Base-by-base conservation (phyloP, 441 rosid genomes). In the Adansonia gregorii region DNA sequence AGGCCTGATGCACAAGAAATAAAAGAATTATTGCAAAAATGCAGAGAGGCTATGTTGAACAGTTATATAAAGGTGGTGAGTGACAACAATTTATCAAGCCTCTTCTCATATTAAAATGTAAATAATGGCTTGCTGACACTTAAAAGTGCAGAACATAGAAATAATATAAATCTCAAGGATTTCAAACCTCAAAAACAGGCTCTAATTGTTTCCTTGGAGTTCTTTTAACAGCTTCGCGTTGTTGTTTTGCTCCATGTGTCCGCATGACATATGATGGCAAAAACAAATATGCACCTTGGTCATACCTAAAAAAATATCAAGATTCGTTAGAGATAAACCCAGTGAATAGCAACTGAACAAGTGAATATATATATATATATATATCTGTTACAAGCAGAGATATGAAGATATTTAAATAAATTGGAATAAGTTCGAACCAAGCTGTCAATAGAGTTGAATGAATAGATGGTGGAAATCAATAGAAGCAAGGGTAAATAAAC, bases 211-310 rank as follows among this genome's bases (percentile, higher is more conserved):
- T 78, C 80, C 72, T 77, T 67, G 95, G 85, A 76, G 98, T 84
- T 90, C 86, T 83, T 90, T 81, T 92, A 48, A 97, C 59, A 19
- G 87, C 74, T 27, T 79, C 83, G n/a, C 95, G 93, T 68, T 88
- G 98, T 80, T 92, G 95, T 85, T 79, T 94, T 61, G 99, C 91
- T 84, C 98, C 98, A 85, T 93, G 99, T 20, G 88, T 94, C 76
- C 97, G 91, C 99, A 97, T 94, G 81, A 89, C 79, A 84, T 83
- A 89, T n/a, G 98, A 94, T 69, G 97, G 98, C 78, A 94, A 88
- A 86, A 92, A 92, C 45, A 91, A 86, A 85, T 97, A 86, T 55
- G 95, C 98, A 73, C 98, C 99, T 82, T 76, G 86, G 80, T 91
- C 92, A 87, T 91, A 91, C 85, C 99, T 96, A 79, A 68, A 58